A percentile compares a stretch with the other conserved stretches of the same genome.
Conservation (phyloP, 371 early-diverging fungal genomes). For the Capillidium rhysosporum region DNA sequence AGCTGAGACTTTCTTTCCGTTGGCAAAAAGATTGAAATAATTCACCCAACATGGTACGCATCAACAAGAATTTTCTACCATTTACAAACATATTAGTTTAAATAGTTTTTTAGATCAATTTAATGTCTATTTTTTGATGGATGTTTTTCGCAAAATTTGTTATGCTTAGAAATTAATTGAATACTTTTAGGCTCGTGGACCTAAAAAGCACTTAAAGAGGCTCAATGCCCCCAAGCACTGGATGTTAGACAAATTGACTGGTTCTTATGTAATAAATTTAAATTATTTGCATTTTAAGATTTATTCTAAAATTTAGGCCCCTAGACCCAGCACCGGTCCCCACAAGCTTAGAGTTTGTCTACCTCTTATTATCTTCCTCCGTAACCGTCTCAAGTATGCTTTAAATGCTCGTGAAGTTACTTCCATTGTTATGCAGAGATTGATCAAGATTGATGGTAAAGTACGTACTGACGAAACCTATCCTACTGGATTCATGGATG, state of each 20-base stretch:
- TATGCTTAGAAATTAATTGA: too few relatives aligned
- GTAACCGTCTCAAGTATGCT: constrained; percentile 98
- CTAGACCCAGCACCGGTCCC: constrained; percentile 96
- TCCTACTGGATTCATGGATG: constrained; percentile 99
- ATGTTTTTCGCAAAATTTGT: too few relatives aligned
- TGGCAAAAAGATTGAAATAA: too few relatives aligned
- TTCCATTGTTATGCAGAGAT: constrained; percentile 93
- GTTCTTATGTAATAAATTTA: constrained; percentile 49
- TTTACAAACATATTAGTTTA: too few relatives aligned
- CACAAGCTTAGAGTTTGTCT: constrained; percentile 99
- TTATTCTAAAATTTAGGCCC: constrained; percentile 45
- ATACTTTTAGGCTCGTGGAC: constrained; percentile 78
- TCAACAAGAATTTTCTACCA: too few relatives aligned
- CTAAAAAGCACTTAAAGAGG: constrained; percentile 99
- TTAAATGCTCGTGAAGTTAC: constrained; percentile 94
- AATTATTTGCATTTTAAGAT: background rate
- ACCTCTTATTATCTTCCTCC: constrained; percentile 95
- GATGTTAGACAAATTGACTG: constrained; percentile 99
- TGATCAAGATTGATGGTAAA: constrained; percentile 98
- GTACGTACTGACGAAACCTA: constrained; percentile 96
- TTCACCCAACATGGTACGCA: too few relatives aligned
- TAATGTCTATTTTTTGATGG: too few relatives aligned
- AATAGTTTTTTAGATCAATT: too few relatives aligned
- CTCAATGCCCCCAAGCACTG: constrained; percentile 99
- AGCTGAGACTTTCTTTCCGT: too few relatives aligned